These are phyloP conservation scores for Huntiella bhutanensis DNA, from an alignment of 2,329 filamentous ascomycete genomes.

Conservation along the genomic window DNA sequence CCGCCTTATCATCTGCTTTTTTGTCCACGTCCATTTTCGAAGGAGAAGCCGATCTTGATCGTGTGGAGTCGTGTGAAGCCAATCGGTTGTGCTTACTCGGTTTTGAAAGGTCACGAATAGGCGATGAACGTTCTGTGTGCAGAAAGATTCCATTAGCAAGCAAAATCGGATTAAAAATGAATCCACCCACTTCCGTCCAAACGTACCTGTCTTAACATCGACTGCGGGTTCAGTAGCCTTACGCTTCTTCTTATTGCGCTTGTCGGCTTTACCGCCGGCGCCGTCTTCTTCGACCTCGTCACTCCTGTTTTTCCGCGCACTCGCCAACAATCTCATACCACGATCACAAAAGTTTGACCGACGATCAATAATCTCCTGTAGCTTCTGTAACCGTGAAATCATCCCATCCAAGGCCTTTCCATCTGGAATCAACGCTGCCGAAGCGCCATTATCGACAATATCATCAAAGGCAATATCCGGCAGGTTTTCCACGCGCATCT, in stretches of 20 bases:
- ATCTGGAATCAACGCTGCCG: conserved; percentile 39
- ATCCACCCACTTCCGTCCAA: conserved; percentile 1
- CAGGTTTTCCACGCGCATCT: conserved; percentile 40
- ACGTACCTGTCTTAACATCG: conserved; percentile 24
- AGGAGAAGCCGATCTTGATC: conserved; percentile 27
- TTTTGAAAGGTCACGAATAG: conserved; percentile 31
- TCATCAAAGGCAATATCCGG: conserved; percentile 48
- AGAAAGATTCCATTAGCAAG: not conserved
- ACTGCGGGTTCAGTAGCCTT: conserved; percentile 47
- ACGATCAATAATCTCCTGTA: conserved; percentile 48
- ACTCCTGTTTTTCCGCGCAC: conserved; percentile 42
- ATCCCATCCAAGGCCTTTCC: conserved; percentile 45
- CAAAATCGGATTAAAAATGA: too few relatives aligned
- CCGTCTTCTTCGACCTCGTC: conserved; percentile 33
- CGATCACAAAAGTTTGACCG: conserved; percentile 50
- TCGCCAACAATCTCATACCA: conserved; percentile 51
- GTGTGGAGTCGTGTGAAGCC: conserved; percentile 41
- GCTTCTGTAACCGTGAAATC: conserved; percentile 41
- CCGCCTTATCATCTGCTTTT: conserved; percentile 25
- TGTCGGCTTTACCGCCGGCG: conserved; percentile 26
- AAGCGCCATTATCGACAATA: conserved; percentile 42
- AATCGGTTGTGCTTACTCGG: conserved; percentile 31
- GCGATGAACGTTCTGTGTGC: conserved; percentile 32
- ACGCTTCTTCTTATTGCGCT: conserved; percentile 58
- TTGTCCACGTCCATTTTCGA: conserved; percentile 41